Conservation (phyloP, 106 monocot genomes). For the Apostasia ramifera region DNA sequence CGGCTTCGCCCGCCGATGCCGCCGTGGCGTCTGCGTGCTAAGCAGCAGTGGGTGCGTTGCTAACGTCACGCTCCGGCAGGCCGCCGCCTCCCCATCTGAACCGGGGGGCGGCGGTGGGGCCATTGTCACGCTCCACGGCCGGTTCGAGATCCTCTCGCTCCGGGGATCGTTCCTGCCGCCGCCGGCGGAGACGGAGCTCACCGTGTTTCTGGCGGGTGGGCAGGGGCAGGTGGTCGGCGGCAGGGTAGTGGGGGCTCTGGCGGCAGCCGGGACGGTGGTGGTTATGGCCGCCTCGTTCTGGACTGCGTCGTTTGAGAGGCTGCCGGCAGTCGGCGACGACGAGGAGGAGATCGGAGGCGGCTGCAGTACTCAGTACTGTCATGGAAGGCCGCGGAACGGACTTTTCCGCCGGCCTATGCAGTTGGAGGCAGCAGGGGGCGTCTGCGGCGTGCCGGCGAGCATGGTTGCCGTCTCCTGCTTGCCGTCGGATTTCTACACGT, state of each 20-base stretch:
- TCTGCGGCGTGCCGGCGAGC: no score
- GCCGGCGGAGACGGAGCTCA: slow-evolving; percentile 8
- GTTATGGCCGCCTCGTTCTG: not conserved
- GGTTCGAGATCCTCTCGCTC: slow-evolving; percentile 24
- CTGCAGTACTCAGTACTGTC: no score
- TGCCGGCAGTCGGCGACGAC: not conserved
- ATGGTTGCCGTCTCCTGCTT: no score
- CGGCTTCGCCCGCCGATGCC: slow-evolving; percentile 11
- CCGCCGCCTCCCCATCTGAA: not conserved
- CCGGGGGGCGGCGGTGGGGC: not conserved
- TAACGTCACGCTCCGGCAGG: slow-evolving; percentile 22
- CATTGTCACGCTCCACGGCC: not conserved
- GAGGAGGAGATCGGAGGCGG: not conserved
- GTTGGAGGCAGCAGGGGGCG: no score
- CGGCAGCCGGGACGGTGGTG: slow-evolving; percentile 12
- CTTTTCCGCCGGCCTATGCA: no score
- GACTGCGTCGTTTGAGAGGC: slow-evolving; percentile 5
- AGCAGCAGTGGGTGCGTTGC: slow-evolving; percentile 15
- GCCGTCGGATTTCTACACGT: no score
- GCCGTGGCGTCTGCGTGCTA: slow-evolving; percentile 21
- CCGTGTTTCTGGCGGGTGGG: slow-evolving; percentile 19
- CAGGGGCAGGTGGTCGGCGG: slow-evolving; percentile 24
- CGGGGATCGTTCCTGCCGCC: slow-evolving; percentile 20
- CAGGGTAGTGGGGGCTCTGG: not conserved
- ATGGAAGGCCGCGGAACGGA: no score